These are phyloP conservation scores for Dionaea muscipula DNA, from an alignment of 179 eudicot genomes.

Conservation along the genomic window DNA sequence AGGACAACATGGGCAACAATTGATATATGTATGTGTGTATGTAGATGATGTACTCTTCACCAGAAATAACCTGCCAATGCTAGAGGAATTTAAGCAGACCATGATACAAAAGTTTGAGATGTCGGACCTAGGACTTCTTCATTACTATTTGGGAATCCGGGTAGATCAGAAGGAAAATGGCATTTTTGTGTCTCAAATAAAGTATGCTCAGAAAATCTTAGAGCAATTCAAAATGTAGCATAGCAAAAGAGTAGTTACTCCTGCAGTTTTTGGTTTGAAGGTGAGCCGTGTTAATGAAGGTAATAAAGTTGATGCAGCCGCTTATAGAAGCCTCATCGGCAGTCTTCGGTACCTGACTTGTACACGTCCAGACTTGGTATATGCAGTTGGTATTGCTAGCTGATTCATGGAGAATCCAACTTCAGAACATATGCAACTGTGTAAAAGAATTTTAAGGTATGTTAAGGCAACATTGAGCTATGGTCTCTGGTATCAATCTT, in stretches of 20 bases:
- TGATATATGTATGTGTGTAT: too few relatives aligned
- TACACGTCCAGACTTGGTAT: not conserved
- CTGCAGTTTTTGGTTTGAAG: not conserved
- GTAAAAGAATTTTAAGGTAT: not conserved
- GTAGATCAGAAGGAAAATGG: not conserved
- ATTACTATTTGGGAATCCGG: not conserved
- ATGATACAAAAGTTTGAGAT: too few relatives aligned
- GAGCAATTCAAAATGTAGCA: not conserved
- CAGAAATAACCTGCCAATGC: too few relatives aligned
- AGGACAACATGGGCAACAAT: too few relatives aligned
- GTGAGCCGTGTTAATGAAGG: not conserved
- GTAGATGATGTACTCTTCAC: too few relatives aligned
- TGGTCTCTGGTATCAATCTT: not conserved
- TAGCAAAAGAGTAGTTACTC: not conserved
- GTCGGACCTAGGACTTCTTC: not conserved
- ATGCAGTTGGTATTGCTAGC: not conserved
- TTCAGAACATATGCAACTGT: not conserved
- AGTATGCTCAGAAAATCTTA: not conserved
- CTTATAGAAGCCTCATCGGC: not conserved
- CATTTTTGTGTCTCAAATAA: not conserved
- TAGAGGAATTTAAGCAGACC: too few relatives aligned
- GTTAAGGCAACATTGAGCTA: not conserved
- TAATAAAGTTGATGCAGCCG: not conserved
- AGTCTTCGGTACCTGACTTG: not conserved
- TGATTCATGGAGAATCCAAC: not conserved